Evolutionary conservation across 208 protist genomes (phyloP).

Genomic region (Leishmania guyanensis): DNA sequence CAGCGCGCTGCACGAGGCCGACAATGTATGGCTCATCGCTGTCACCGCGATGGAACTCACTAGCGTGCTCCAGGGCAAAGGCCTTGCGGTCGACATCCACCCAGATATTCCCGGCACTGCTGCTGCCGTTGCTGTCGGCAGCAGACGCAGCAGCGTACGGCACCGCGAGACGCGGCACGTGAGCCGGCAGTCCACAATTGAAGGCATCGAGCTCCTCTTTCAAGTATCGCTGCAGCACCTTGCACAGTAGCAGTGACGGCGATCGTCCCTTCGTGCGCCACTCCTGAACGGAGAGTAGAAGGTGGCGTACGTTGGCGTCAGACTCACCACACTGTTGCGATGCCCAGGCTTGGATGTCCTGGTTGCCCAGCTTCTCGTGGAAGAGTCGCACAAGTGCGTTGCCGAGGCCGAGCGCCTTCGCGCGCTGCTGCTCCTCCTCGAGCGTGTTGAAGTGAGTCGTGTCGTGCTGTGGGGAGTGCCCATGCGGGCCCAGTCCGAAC

Average conservation of each 20-base stretch:
- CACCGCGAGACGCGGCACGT: slow-evolving; percentile 64
- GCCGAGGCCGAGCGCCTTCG: slow-evolving; percentile 54
- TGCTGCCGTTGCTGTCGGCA: slow-evolving; percentile 2
- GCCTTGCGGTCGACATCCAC: slow-evolving; percentile 61
- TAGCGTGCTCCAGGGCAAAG: slow-evolving; percentile 62
- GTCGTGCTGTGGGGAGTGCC: slow-evolving; percentile 74
- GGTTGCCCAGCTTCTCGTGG: slow-evolving; percentile 70
- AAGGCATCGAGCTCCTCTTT: slow-evolving; percentile 71
- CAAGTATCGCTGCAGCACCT: slow-evolving; percentile 69
- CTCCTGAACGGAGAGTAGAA: slow-evolving; percentile 82
- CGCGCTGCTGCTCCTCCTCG: slow-evolving; percentile 52
- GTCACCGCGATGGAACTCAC: slow-evolving; percentile 31
- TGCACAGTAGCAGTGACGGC: slow-evolving; percentile 66
- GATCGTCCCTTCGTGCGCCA: slow-evolving; percentile 76
- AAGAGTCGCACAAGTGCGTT: slow-evolving; percentile 82
- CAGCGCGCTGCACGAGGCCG: slow-evolving; percentile 62
- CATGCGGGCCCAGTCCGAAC: slow-evolving; percentile 85
- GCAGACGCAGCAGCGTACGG: slow-evolving; percentile 7
- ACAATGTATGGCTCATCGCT: slow-evolving; percentile 75
- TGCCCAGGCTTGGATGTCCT: slow-evolving; percentile 71
- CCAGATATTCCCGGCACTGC: slow-evolving; percentile 56
- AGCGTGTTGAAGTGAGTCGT: slow-evolving; percentile 67
- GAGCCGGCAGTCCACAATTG: slow-evolving; percentile 66
- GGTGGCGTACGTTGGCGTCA: slow-evolving; percentile 54
- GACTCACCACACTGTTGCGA: slow-evolving; percentile 56